These are phyloP conservation scores for Backusella parvicylindrica DNA, from an alignment of 192 early-diverging fungal species.

Conservation along the genomic window DNA sequence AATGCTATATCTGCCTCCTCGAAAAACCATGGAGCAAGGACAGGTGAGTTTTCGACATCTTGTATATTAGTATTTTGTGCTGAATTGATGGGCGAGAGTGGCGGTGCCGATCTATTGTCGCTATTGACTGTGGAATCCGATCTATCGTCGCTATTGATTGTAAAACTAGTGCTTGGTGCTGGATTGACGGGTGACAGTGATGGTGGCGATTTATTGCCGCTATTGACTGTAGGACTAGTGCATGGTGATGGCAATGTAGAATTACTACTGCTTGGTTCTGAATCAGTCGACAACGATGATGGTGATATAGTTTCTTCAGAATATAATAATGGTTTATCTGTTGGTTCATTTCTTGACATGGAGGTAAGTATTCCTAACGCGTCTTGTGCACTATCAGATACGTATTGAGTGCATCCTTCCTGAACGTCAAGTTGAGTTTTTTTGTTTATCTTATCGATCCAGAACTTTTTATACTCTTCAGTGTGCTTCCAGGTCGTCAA, in stretches of 20 bases:
- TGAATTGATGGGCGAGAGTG: neutral
- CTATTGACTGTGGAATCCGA: constrained; percentile 6
- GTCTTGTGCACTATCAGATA: constrained; percentile 11
- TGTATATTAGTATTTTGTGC: constrained; percentile 4
- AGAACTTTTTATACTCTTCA: constrained; percentile 13
- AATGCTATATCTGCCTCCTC: neutral
- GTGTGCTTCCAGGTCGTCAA: constrained; percentile 5
- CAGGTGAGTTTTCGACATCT: constrained; percentile 8
- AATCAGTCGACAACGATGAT: constrained; percentile 2
- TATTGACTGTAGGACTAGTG: constrained; percentile 11
- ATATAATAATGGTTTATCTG: constrained; percentile 8
- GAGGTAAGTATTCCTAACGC: constrained; percentile 8
- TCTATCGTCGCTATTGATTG: constrained; percentile 6
- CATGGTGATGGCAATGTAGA: constrained; percentile 6
- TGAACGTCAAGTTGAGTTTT: constrained; percentile 7
- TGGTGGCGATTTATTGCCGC: constrained; percentile 5
- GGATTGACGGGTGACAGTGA: constrained; percentile 1
- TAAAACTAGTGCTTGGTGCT: constrained; percentile 2
- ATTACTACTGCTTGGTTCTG: constrained; percentile 9
- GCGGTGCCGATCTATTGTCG: neutral
- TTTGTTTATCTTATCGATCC: constrained; percentile 5
- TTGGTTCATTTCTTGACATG: constrained; percentile 10
- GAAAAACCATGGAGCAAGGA: constrained; percentile 9
- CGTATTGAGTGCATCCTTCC: constrained; percentile 8
- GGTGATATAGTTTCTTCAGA: constrained; percentile 9